Conservation (phyloP, 352 stramenopile genomes). For the Globisporangium lucens region DNA sequence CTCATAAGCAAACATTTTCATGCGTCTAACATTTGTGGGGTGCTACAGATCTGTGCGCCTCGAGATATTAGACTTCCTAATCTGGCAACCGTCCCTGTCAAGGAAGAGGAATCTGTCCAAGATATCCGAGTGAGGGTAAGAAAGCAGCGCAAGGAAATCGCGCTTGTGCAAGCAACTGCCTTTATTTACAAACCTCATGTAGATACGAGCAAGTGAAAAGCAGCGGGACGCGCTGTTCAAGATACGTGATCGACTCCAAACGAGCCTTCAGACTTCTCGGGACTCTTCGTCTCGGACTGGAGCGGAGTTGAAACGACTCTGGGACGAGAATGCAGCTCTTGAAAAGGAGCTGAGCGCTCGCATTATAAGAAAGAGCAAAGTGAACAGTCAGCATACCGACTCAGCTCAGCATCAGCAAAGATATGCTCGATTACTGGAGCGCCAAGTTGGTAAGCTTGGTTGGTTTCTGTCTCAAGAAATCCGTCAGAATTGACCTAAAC, state of each 20-base stretch:
- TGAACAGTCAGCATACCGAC: not conserved
- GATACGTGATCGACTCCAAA: constrained; percentile 4
- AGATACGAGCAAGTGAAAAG: constrained; percentile 11
- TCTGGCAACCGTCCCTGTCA: not conserved
- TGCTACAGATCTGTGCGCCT: not conserved
- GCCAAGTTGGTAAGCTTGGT: constrained; percentile 15
- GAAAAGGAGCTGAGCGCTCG: constrained; percentile 14
- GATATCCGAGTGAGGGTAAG: constrained; percentile 2
- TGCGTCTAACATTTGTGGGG: not conserved
- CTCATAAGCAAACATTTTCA: not conserved
- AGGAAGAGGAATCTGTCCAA: not conserved
- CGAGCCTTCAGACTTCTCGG: constrained; percentile 5
- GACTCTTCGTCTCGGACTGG: not conserved
- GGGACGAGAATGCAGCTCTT: constrained; percentile 10
- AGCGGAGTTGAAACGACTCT: constrained; percentile 11
- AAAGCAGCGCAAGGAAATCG: not conserved
- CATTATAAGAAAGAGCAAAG: constrained; percentile 2
- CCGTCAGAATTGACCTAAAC: not conserved
- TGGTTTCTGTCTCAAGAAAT: not conserved
- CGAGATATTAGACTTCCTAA: not conserved
- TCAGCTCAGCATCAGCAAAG: constrained; percentile 2
- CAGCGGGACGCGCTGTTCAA: constrained; percentile 9
- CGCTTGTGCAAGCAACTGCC: not conserved
- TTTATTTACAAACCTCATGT: not conserved
- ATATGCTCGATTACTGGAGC: constrained; percentile 15